These are phyloP conservation scores for Penicillium turbatum DNA, from an alignment of 495 filamentous ascomycete genomes.

Conservation along the genomic window DNA sequence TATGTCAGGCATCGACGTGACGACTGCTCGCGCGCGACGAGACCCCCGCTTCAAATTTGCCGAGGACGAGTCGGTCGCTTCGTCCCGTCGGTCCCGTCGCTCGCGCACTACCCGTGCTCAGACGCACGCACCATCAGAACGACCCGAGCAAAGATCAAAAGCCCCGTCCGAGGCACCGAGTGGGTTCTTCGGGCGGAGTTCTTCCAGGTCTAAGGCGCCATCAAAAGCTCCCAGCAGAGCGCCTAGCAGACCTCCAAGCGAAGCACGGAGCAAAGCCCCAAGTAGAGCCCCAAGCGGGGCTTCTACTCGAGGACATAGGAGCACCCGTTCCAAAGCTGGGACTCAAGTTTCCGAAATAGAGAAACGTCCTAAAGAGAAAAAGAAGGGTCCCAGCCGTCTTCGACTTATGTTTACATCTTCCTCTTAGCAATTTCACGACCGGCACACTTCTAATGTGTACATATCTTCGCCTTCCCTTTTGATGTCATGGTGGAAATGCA, in stretches of 20 bases:
- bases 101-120: conserved; percentile 25
- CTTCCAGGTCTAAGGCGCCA: conserved; percentile 19
- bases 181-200: conserved; percentile 14
- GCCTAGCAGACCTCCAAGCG: conserved; percentile 12
- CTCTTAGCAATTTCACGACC: neutral
- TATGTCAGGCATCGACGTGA: conserved; percentile 49
- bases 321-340: conserved; percentile 18
- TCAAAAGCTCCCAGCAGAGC: conserved; percentile 19
- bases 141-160: conserved; percentile 19
- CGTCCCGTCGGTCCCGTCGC: conserved; percentile 39
- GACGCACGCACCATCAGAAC: conserved; percentile 13
- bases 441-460: conserved; percentile 3
- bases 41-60: conserved; percentile 41
- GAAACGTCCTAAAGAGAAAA: conserved; percentile 37
- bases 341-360: conserved; percentile 30
- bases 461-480: neutral
- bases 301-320: neutral
- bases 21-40: conserved; percentile 30
- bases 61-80: conserved; percentile 36
- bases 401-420: conserved; percentile 44
- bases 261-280: neutral
- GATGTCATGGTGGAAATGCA: neutral
- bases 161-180: conserved; percentile 15
- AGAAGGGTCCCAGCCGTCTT: conserved; percentile 39
- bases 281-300: neutral